These are phyloP conservation scores for Bertia moriformis DNA, from an alignment of 2,329 filamentous ascomycete genomes.

Conservation along the genomic window DNA sequence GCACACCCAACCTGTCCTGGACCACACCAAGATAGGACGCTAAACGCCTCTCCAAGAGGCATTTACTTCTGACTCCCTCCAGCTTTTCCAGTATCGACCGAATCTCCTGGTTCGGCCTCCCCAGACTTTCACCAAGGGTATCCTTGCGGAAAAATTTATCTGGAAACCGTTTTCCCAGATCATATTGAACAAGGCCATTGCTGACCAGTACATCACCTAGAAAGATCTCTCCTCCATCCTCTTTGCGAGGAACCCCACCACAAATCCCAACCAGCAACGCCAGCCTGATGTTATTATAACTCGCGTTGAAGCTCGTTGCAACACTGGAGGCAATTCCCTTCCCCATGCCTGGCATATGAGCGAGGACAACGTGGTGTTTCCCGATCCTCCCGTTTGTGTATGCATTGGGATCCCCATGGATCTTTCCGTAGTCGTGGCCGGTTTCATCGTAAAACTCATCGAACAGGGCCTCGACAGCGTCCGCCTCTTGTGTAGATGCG, in stretches of 20 bases:
- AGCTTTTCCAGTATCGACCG: background rate
- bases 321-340: slow-evolving; percentile 8
- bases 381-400: slow-evolving; percentile 13
- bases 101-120: background rate
- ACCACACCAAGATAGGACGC: background rate
- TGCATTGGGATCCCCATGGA: slow-evolving; percentile 11
- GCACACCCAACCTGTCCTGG: background rate
- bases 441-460: background rate
- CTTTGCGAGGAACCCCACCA: slow-evolving; percentile 7
- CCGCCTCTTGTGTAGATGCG: background rate
- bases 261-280: slow-evolving; percentile 8
- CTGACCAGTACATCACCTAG: slow-evolving; percentile 5
- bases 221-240: background rate
- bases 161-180: slow-evolving; percentile 4
- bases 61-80: background rate
- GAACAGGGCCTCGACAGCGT: background rate
- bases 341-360: slow-evolving; percentile 12
- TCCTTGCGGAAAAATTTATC: slow-evolving; percentile 3
- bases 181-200: slow-evolving; percentile 4
- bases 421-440: slow-evolving; percentile 8
- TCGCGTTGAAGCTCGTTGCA: slow-evolving; percentile 4
- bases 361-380: slow-evolving; percentile 13
- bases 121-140: background rate
- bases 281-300: slow-evolving; percentile 7
- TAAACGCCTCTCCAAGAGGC: background rate